Evolutionary conservation across 2,329 filamentous ascomycete species (phyloP), one percentile per base, ranked within the genome.

Genomic region (Cladophialophora bantiana): DNA sequence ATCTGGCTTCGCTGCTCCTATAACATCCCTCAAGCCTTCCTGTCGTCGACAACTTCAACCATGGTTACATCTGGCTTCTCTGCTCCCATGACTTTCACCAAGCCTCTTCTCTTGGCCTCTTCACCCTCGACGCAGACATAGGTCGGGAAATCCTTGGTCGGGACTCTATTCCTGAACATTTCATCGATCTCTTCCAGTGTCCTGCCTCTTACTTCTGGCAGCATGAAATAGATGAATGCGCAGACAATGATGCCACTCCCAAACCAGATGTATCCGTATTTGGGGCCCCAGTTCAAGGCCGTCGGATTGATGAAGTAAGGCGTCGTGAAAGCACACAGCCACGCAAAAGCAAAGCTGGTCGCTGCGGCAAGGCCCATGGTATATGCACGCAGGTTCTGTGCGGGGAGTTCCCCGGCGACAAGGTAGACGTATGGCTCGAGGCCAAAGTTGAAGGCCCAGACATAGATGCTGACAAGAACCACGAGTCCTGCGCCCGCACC

Each of bases 131-230:
- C 48, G 38, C 58, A 61, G 20, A 62, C 57, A 62, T 61, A 62
- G 6, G 2, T 36, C 7, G 4, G 13, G 58, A 66, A 66, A 18
- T 62, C 62, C 15, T 59, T 59, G 20, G 62, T 52, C 1, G 58
- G 58, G 12, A 66, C 62, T 45, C 62, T 62, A n/a, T 34, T 34
- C 12, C 58, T 53, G 70, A 88, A 88, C 67, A 88, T 74, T 9
- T 83, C 75, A 61, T 88, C 85, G 1, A 88, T 78, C 75, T 88
- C 86, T 40, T 82, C 83, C 59, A 84, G 83, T 0, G 83, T 84
- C 42, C 83, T 79, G 7, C 81, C 84, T 64, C 81, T 82, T n/a
- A 85, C 84, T 77, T 88, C 86, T 3, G 84, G 84, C 3, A 86
- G 77, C n/a, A 82, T 82, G 71, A 83, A 84, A 67, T 78, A 84